Percentiles rank a stretch among this genome's conserved stretches.
phyloP scores from a whole-genome alignment of 352 stramenopile genomes.

The Globisporangium carolinianum region DNA sequence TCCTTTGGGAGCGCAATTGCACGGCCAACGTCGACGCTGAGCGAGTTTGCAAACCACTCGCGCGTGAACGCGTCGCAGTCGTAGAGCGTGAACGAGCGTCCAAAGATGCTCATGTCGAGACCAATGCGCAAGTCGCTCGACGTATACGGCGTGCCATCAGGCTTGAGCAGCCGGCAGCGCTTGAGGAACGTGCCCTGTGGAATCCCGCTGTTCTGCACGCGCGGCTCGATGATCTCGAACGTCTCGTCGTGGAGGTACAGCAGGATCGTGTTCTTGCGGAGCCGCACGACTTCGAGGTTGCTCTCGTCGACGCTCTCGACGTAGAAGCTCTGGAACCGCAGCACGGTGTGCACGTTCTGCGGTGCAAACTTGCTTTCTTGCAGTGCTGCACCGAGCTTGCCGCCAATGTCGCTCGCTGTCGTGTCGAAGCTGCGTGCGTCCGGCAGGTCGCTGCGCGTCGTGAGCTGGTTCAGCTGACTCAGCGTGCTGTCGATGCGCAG shows the following conservation, averaged over 20 bases:
- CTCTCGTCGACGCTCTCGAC: conserved; percentile 79
- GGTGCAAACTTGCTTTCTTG: conserved; percentile 75
- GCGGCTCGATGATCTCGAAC: conserved; percentile 86
- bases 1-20: conserved; percentile 70
- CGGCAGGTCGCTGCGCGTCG: conserved; percentile 45
- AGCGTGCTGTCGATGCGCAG: conserved; percentile 63
- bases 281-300: conserved; percentile 62
- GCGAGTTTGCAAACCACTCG: conserved; percentile 38
- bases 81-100: conserved; percentile 70
- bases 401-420: conserved; percentile 54
- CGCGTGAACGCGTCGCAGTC: conserved; percentile 72
- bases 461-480: conserved; percentile 51
- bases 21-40: conserved; percentile 32
- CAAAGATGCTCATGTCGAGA: conserved; percentile 69
- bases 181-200: conserved; percentile 85
- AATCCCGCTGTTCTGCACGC: conserved; percentile 78
- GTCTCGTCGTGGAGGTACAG: conserved; percentile 83
- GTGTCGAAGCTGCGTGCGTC: conserved; percentile 55
- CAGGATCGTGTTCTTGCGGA: conserved; percentile 74
- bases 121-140: conserved; percentile 53
- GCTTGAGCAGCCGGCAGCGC: conserved; percentile 51
- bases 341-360: conserved; percentile 68
- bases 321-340: conserved; percentile 86
- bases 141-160: conserved; percentile 41
- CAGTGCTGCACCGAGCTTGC: conserved; percentile 24